These are phyloP conservation scores for Phytophthora syringae DNA, from an alignment of 352 stramenopile genomes.

Conservation along the genomic window DNA sequence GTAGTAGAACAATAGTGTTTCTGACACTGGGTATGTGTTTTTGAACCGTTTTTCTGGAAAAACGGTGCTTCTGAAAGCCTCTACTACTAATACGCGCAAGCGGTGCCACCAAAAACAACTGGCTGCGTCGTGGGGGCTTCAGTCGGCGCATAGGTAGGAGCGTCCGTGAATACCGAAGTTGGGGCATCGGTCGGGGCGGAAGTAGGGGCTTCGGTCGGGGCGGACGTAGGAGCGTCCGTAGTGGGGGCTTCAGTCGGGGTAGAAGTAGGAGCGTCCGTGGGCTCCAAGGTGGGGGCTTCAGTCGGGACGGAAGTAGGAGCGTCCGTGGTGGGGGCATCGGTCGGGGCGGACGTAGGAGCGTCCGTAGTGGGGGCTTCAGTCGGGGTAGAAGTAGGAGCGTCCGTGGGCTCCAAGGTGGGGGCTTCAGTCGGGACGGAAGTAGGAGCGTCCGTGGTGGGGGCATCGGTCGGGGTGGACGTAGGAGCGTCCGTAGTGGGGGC, in stretches of 20 bases:
- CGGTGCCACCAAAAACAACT: too few species aligned
- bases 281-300: conserved; percentile 2
- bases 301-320: conserved; percentile 1
- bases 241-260: conserved; percentile 13
- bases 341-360: conserved; percentile 1
- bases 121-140: too few species aligned
- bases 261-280: neutral
- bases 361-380: conserved; percentile 11
- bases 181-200: neutral
- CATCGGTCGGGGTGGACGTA: neutral
- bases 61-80: too few species aligned
- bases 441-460: conserved; percentile 5
- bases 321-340: conserved; percentile 1
- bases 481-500: conserved; percentile 3
- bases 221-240: neutral
- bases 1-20: too few species aligned
- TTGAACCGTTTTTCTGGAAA: too few species aligned
- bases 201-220: conserved; percentile 9
- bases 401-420: conserved; percentile 8
- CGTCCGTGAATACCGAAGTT: conserved; percentile 3
- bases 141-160: too few species aligned
- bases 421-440: neutral
- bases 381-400: neutral
- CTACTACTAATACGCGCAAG: too few species aligned
- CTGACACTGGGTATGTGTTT: too few species aligned